These are phyloP conservation scores for Atkinsonella texensis DNA, from an alignment of 2,329 filamentous ascomycete species.

Conservation along the genomic window DNA sequence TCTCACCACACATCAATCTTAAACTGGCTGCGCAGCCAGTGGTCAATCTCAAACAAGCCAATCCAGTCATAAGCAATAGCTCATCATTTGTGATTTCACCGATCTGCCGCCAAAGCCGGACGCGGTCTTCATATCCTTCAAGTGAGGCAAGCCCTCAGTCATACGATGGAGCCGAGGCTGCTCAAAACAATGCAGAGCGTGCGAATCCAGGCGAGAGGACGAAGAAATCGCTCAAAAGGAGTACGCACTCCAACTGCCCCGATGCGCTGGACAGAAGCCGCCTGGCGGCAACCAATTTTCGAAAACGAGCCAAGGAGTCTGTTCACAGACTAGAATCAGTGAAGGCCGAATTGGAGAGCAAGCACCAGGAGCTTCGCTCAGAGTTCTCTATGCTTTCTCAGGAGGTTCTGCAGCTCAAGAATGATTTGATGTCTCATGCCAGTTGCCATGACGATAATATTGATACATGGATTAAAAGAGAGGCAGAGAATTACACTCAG, in stretches of 20 bases:
- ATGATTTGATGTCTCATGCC: slow-evolving; percentile 2
- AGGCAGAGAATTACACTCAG: neutral
- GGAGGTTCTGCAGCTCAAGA: slow-evolving; percentile 4
- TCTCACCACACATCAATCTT: neutral
- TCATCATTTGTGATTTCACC: neutral
- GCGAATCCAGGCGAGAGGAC: neutral
- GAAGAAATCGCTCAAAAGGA: neutral
- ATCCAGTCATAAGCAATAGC: neutral
- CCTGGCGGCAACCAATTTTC: slow-evolving; percentile 2
- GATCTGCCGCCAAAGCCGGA: neutral
- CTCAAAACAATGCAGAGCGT: neutral
- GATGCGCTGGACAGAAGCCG: slow-evolving; percentile 2
- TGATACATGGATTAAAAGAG: slow-evolving; percentile 2
- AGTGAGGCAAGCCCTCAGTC: neutral
- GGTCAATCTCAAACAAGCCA: neutral
- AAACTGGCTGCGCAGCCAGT: neutral
- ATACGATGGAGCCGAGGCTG: neutral
- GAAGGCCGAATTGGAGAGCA: slow-evolving; percentile 1
- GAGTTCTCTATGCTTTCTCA: neutral
- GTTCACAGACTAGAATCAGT: neutral
- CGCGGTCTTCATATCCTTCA: neutral
- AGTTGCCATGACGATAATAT: slow-evolving; percentile 1
- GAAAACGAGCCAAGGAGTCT: slow-evolving; percentile 1
- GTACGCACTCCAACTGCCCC: neutral
- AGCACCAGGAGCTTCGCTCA: neutral